These are phyloP conservation scores for Rhizopogon vinicolor DNA, from an alignment of 768 basidiomycete genomes.

Conservation along the genomic window DNA sequence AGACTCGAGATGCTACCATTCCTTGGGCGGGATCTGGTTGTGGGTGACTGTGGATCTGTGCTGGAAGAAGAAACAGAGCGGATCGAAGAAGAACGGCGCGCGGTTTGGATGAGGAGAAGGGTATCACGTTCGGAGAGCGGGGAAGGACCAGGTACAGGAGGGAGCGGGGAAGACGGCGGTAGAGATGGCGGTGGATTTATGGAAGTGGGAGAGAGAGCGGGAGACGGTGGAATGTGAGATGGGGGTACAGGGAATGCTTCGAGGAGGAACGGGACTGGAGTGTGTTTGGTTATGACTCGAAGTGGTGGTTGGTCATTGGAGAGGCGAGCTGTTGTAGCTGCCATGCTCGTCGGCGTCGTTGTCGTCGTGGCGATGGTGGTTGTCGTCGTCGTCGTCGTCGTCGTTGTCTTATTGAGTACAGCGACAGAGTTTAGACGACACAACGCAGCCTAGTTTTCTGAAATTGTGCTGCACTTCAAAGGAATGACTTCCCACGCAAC, in stretches of 20 bases:
- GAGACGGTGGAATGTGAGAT: conserved; percentile 24
- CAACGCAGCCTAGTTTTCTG: no score
- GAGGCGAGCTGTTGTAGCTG: background rate
- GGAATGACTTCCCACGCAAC: no score
- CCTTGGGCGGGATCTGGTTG: background rate
- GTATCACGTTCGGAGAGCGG: conserved; percentile 27
- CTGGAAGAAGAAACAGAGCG: background rate
- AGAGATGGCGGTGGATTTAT: conserved; percentile 53
- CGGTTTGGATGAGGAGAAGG: background rate
- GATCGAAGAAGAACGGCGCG: background rate
- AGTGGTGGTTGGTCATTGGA: background rate
- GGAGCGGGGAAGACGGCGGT: conserved; percentile 56
- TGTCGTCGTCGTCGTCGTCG: background rate
- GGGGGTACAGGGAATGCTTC: conserved; percentile 34
- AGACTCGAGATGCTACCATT: background rate
- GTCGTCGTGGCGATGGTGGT: background rate
- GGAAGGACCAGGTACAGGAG: conserved; percentile 62
- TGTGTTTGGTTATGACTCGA: conserved; percentile 23
- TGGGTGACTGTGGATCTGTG: background rate
- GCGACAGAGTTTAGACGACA: no score
- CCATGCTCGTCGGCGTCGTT: background rate
- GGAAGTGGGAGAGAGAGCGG: conserved; percentile 10
- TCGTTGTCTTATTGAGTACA: background rate
- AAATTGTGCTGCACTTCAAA: no score
- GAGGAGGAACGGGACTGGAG: conserved; percentile 29